phyloP scores from a whole-genome alignment of 1,284 basidiomycete species.

The Mycena sp. region DNA sequence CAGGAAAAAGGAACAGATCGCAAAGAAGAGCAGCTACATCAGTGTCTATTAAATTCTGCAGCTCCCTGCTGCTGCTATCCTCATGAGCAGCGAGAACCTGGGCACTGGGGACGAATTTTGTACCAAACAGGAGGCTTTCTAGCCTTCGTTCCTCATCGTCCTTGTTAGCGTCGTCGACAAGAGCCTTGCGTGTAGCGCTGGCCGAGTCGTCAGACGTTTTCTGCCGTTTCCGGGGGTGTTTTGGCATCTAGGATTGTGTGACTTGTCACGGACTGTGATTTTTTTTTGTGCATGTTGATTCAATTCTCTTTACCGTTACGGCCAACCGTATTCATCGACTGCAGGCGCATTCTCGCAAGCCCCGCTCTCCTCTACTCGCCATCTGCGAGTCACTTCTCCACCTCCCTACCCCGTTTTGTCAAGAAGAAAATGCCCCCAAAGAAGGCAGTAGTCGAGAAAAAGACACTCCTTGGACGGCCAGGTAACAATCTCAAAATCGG shows the following conservation, averaged over 20 bases:
- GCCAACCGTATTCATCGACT: too few species aligned
- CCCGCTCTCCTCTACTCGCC: neutral
- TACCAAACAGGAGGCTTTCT: slow-evolving; percentile 86
- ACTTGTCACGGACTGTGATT: neutral
- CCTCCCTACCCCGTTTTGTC: slow-evolving; percentile 5
- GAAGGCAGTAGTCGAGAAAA: slow-evolving; percentile 86
- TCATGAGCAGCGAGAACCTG: slow-evolving; percentile 11
- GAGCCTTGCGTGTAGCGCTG: slow-evolving; percentile 1
- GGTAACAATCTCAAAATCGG: slow-evolving; percentile 96
- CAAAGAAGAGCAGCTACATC: slow-evolving; percentile 59
- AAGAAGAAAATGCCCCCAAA: slow-evolving; percentile 87
- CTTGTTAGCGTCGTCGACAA: slow-evolving; percentile 62
- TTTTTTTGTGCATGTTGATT: neutral
- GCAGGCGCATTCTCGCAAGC: neutral
- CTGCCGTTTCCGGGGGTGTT: slow-evolving; percentile 23
- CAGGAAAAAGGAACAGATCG: slow-evolving; percentile 20
- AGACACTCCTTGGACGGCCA: slow-evolving; percentile 86
- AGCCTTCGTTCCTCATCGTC: slow-evolving; percentile 87
- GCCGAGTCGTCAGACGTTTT: slow-evolving; percentile 22
- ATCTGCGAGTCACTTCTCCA: slow-evolving; percentile 5
- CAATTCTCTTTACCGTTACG: neutral
- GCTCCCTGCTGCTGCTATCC: slow-evolving; percentile 50
- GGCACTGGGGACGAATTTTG: slow-evolving; percentile 54
- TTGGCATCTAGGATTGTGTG: slow-evolving; percentile 1
- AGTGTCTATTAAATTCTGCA: slow-evolving; percentile 70